Evolutionary conservation across 805 yeast species (phyloP).

Genomic region (Scheffersomyces lignosus): DNA sequence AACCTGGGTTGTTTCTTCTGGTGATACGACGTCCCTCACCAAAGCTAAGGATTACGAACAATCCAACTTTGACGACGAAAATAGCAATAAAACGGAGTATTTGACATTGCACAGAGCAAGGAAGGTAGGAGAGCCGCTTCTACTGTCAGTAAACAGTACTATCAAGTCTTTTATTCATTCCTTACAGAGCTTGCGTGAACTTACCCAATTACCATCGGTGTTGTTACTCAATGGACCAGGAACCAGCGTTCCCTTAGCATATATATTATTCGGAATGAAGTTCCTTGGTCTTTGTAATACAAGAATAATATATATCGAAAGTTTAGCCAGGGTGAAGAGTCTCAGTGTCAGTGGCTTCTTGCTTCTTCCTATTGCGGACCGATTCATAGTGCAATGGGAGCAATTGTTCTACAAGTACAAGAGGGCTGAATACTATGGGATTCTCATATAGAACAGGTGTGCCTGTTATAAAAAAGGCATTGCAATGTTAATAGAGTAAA

Average conservation of each 20-base stretch:
- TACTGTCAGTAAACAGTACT: slow-evolving; percentile 49
- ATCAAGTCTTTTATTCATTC: slow-evolving; percentile 34
- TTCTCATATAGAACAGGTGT: slow-evolving; percentile 55
- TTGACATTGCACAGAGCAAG: slow-evolving; percentile 56
- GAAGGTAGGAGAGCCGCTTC: slow-evolving; percentile 53
- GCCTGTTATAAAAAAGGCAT: no score
- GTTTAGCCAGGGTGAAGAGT: slow-evolving; percentile 75
- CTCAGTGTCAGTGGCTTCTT: slow-evolving; percentile 78
- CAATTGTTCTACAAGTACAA: slow-evolving; percentile 50
- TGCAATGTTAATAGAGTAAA: no score
- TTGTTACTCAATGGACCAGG: slow-evolving; percentile 80
- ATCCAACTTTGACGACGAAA: slow-evolving; percentile 5
- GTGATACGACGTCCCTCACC: slow-evolving; percentile 49
- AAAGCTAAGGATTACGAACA: slow-evolving; percentile 39
- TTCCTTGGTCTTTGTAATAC: slow-evolving; percentile 48
- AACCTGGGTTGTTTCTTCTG: slow-evolving; percentile 48
- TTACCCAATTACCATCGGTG: slow-evolving; percentile 40
- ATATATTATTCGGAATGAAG: slow-evolving; percentile 52
- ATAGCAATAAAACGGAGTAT: slow-evolving; percentile 16
- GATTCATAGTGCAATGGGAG: slow-evolving; percentile 91
- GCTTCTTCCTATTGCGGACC: slow-evolving; percentile 67
- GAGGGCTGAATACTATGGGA: slow-evolving; percentile 74
- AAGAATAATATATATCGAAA: slow-evolving; percentile 76
- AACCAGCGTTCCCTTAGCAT: slow-evolving; percentile 69
- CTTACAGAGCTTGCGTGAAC: slow-evolving; percentile 20